Conservation (phyloP, 306 rosid species). For the Urtica urens region DNA sequence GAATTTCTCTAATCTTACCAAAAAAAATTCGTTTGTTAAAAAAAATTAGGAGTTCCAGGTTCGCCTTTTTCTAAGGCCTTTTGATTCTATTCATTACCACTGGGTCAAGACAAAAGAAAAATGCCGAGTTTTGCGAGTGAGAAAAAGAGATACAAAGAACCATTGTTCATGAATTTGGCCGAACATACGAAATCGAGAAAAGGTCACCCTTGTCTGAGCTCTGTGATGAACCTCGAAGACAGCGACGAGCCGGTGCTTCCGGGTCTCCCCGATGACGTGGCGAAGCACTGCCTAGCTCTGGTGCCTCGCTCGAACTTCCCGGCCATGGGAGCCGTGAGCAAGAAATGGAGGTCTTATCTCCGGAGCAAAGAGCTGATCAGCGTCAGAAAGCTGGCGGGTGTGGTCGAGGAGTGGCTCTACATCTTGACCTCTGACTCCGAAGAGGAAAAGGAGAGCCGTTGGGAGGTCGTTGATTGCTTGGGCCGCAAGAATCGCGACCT, state of each 20-base stretch:
- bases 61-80: no score
- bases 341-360: slow-evolving; percentile 79
- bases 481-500: slow-evolving; percentile 46
- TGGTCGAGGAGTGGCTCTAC: slow-evolving; percentile 87
- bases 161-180: slow-evolving; percentile 51
- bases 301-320: slow-evolving; percentile 70
- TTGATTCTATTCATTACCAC: slow-evolving; percentile 16
- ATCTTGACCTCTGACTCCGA: slow-evolving; percentile 44
- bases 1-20: slow-evolving; percentile 54
- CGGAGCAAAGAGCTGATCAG: slow-evolving; percentile 69
- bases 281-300: slow-evolving; percentile 79
- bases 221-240: slow-evolving; percentile 28
- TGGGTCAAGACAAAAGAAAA: slow-evolving; percentile 19
- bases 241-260: slow-evolving; percentile 42
- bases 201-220: slow-evolving; percentile 21
- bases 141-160: slow-evolving; percentile 41
- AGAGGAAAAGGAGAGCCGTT: slow-evolving; percentile 61
- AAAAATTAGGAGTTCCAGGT: no score
- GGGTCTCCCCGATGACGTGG: slow-evolving; percentile 87
- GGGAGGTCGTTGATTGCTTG: slow-evolving; percentile 83
- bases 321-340: slow-evolving; percentile 60
- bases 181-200: slow-evolving; percentile 29
- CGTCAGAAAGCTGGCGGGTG: slow-evolving; percentile 61
- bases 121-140: slow-evolving; percentile 55
- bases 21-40: no score